Evolutionary conservation across 768 basidiomycete genomes (phyloP).

Genomic region (Russula olivacea): DNA sequence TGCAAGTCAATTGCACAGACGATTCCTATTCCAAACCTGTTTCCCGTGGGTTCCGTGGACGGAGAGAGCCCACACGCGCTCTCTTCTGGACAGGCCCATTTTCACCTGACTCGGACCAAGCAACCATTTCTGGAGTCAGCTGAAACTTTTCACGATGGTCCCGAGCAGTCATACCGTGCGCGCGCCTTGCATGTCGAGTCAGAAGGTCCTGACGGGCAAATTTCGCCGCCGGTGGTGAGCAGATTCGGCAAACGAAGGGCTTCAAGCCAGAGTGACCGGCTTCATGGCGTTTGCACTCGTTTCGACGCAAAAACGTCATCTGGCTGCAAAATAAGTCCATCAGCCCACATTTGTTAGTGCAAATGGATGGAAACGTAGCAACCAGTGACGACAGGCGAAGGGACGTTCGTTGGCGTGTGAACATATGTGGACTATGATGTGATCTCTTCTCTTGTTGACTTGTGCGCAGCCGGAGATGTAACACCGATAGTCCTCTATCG

Average conservation of each 20-base stretch:
- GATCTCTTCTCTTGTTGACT: slow-evolving; percentile 65
- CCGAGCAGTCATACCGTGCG: slow-evolving; percentile 37
- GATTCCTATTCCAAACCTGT: slow-evolving; percentile 7
- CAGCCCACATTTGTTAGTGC: slow-evolving; percentile 10
- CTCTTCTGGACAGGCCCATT: slow-evolving; percentile 9
- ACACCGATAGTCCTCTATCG: slow-evolving; percentile 57
- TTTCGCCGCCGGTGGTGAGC: slow-evolving; percentile 38
- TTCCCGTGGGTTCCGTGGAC: background rate
- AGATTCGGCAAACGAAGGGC: slow-evolving; percentile 55
- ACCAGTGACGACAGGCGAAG: slow-evolving; percentile 63
- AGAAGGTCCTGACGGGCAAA: slow-evolving; percentile 67
- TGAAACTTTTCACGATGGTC: slow-evolving; percentile 34
- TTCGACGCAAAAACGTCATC: slow-evolving; percentile 63
- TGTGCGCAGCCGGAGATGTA: slow-evolving; percentile 63
- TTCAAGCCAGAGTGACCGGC: slow-evolving; percentile 53
- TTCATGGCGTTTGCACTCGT: slow-evolving; percentile 74
- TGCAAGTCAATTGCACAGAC: slow-evolving; percentile 11
- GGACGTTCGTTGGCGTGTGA: slow-evolving; percentile 65
- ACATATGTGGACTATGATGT: slow-evolving; percentile 69
- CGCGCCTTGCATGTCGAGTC: slow-evolving; percentile 56
- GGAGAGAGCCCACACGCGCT: slow-evolving; percentile 4
- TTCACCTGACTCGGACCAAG: slow-evolving; percentile 29
- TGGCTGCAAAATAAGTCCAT: slow-evolving; percentile 37
- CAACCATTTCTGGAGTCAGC: slow-evolving; percentile 21
- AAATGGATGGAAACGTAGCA: background rate